Percentiles rank a stretch among this genome's conserved stretches.
These are phyloP conservation scores for Gaeumannomyces tritici DNA, from an alignment of 2,329 filamentous ascomycete species.

Conservation along the genomic window DNA sequence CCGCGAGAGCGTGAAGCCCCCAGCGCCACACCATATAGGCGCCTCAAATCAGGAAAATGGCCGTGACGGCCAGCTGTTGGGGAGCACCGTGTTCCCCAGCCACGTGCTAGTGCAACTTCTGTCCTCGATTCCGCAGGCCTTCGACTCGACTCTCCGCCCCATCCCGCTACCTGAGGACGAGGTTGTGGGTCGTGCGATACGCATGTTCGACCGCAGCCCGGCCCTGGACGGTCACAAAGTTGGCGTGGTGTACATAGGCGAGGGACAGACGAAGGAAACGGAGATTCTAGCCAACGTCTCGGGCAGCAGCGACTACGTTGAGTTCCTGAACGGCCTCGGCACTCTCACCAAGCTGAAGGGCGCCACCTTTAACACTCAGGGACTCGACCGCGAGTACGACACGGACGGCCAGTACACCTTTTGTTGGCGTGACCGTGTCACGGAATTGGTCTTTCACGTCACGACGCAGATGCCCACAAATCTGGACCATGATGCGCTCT, in stretches of 20 bases:
- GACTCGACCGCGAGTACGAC: conserved; percentile 69
- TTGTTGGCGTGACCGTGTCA: conserved; percentile 90
- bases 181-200: conserved; percentile 62
- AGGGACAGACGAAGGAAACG: conserved; percentile 71
- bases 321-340: conserved; percentile 75
- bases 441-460: conserved; percentile 91
- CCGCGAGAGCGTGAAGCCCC: conserved; percentile 48
- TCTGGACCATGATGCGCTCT: conserved; percentile 62
- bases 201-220: conserved; percentile 74
- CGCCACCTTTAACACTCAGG: conserved; percentile 86
- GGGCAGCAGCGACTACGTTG: conserved; percentile 79
- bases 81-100: conserved; percentile 59
- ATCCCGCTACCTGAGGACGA: conserved; percentile 67
- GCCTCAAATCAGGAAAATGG: conserved; percentile 23
- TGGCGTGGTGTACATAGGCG: conserved; percentile 85
- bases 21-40: conserved; percentile 43
- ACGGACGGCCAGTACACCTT: conserved; percentile 81
- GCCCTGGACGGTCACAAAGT: conserved; percentile 94
- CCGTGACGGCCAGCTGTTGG: conserved; percentile 40
- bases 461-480: conserved; percentile 97
- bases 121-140: conserved; percentile 49
- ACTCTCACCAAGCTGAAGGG: conserved; percentile 72
- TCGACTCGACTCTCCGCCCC: conserved; percentile 51
- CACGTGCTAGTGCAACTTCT: conserved; percentile 63
- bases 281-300: conserved; percentile 82